These are phyloP conservation scores for Gyromitra esculenta DNA, from an alignment of 2,329 filamentous ascomycete genomes.

Conservation along the genomic window DNA sequence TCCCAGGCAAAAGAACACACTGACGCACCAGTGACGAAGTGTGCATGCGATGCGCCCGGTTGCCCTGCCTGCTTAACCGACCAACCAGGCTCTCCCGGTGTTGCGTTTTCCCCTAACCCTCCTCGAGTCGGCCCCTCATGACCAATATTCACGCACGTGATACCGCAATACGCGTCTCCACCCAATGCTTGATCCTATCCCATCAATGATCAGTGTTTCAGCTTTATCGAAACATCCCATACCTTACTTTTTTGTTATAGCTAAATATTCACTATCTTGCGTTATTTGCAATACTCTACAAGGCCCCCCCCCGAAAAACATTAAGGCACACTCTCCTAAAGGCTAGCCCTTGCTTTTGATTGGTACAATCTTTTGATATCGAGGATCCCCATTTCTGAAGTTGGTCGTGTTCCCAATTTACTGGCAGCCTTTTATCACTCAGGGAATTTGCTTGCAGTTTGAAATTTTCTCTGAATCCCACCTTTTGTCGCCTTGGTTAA, in stretches of 20 bases:
- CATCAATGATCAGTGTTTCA: slow-evolving; percentile 9
- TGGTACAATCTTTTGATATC: not conserved
- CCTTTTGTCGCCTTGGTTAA: not conserved
- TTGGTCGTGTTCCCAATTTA: slow-evolving; percentile 11
- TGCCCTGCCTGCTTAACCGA: slow-evolving; percentile 15
- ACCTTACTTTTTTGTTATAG: not conserved
- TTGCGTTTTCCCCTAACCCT: slow-evolving; percentile 29
- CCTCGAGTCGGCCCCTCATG: slow-evolving; percentile 1
- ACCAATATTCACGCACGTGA: slow-evolving; percentile 30
- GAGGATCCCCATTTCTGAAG: not conserved
- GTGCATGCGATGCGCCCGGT: slow-evolving; percentile 27
- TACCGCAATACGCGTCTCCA: slow-evolving; percentile 22
- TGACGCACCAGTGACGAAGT: slow-evolving; percentile 45
- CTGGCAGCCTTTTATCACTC: slow-evolving; percentile 14
- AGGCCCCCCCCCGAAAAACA: not conserved
- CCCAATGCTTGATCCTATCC: not conserved
- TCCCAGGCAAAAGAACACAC: slow-evolving; percentile 18
- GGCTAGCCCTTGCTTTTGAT: not conserved
- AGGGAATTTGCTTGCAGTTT: slow-evolving; percentile 6
- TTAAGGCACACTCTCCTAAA: not conserved
- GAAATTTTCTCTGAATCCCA: not conserved
- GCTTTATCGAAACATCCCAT: not conserved
- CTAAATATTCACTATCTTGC: not conserved
- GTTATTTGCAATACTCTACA: not conserved
- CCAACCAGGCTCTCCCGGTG: not conserved